Evolutionary conservation across 352 stramenopile genomes (phyloP).

Genomic region (Lagenidium sp.): DNA sequence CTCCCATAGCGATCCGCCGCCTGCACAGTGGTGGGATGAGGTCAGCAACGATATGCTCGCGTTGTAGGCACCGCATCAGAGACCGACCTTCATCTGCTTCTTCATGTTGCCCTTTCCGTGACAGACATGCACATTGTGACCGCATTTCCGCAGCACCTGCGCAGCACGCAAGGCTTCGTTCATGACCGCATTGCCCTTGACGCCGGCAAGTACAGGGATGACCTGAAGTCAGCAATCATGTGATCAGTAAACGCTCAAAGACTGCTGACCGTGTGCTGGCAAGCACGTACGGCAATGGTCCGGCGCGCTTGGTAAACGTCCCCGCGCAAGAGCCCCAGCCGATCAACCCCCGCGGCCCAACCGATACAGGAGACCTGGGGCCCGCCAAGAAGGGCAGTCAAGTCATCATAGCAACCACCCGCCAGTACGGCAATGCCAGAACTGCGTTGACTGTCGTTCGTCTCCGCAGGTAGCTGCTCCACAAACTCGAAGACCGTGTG

Average conservation of each 20-base stretch:
- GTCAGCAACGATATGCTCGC: no score
- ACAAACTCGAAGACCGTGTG: conserved; percentile 88
- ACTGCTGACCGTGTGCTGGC: no score
- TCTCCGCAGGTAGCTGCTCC: conserved; percentile 15
- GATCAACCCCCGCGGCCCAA: conserved; percentile 81
- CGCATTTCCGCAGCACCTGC: conserved; percentile 53
- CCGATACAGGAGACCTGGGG: conserved; percentile 57
- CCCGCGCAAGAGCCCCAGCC: conserved; percentile 53
- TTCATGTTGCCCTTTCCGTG: conserved; percentile 75
- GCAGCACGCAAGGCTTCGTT: conserved; percentile 56
- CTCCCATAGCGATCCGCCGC: conserved; percentile 56
- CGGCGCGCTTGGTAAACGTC: conserved; percentile 4
- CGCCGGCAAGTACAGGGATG: conserved; percentile 44
- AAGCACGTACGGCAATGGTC: conserved; percentile 49
- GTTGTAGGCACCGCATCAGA: conserved; percentile 16
- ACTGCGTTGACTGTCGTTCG: conserved; percentile 10
- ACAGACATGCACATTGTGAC: conserved; percentile 73
- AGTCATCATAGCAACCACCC: conserved; percentile 75
- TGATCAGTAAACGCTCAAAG: not conserved
- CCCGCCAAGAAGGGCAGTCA: conserved; percentile 60
- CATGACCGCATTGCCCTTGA: conserved; percentile 33
- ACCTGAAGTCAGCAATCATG: no score
- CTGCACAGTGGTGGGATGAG: no score
- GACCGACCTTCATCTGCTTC: conserved; percentile 90
- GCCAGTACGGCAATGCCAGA: conserved; percentile 73